A percentile compares a stretch with the other conserved stretches of the same genome.
Conservation (phyloP, 1,284 basidiomycete species). For the Fomitopsis palustris region DNA sequence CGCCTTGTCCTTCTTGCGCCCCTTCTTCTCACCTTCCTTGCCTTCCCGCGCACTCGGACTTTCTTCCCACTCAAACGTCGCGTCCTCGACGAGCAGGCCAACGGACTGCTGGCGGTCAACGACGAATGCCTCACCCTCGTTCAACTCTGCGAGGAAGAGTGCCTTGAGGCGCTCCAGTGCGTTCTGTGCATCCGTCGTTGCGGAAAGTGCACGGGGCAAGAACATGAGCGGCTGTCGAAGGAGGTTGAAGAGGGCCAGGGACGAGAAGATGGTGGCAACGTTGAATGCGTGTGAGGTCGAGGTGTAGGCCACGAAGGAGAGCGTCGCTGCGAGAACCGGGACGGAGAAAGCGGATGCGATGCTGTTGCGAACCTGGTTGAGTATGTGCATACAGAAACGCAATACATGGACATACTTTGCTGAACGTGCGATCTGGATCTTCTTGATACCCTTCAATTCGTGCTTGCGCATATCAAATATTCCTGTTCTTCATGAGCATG, state of each 20-base stretch:
- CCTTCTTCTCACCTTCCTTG: conserved; percentile 21
- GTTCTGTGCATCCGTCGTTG: conserved; percentile 62
- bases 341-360: conserved; percentile 50
- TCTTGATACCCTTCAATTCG: conserved; percentile 53
- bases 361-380: conserved; percentile 25
- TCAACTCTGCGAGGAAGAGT: conserved; percentile 61
- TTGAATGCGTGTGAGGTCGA: conserved; percentile 52
- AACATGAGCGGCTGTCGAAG: conserved; percentile 70
- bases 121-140: conserved; percentile 36
- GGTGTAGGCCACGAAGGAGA: conserved; percentile 75
- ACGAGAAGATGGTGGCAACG: conserved; percentile 66
- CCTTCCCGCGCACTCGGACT: conserved; percentile 22
- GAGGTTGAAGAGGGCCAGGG: conserved; percentile 66
- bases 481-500: conserved; percentile 31
- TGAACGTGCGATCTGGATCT: conserved; percentile 59
- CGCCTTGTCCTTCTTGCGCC: conserved; percentile 19
- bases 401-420: conserved; percentile 44
- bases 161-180: conserved; percentile 50
- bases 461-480: conserved; percentile 49
- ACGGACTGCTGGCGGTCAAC: conserved; percentile 44
- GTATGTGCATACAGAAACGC: background rate
- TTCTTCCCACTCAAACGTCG: conserved; percentile 66
- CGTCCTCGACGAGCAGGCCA: conserved; percentile 51
- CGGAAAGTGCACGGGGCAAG: conserved; percentile 60
- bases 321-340: conserved; percentile 69